Base-by-base conservation (phyloP, 208 protist genomes). In the Trypanosomatidae sp. region DNA sequence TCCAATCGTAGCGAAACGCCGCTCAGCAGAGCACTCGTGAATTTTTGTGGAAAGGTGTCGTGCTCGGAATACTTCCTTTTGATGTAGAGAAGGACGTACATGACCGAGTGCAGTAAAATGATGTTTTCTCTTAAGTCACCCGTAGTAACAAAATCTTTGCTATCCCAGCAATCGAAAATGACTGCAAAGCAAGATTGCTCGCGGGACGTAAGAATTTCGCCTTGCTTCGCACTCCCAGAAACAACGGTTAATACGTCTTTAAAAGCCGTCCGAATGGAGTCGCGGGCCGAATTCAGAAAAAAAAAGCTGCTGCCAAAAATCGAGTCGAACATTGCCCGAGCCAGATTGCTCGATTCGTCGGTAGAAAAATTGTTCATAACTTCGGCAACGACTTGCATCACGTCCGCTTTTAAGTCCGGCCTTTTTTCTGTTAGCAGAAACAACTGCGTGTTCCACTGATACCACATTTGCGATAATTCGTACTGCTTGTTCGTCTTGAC, bases 81-180 rank as follows among this genome's bases (percentile, higher is more conserved):
- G 71, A 79, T 33, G 55, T 85, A 77, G 19, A 87, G 49, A n/a
- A 92, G 69, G 2, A 76, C 70, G 69, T 92, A 92, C 76, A 92
- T 84, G 64, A 88, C 62, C 3, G 80, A 62, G 74, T 90, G 81
- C 46, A 89, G 65, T 19, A 90, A 43, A 13, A 70, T 81, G 1
- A 69, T 70, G 68, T 92, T 90, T 7, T 77, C 33, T 13, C 66
- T 43, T 50, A 87, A 53, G 28, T 79, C 72, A 9, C 76, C 85
- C 1, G 77, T 72, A 44, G 74, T 75, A n/a, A 84, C 81, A 67
- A 89, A 75, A 22, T 76, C 64, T 50, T 73, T 79, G 67, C 71
- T 69, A n/a, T 73, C 70, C 85, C 88, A 92, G 47, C 69, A 62
- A 17, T 47, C 15, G 28, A 79, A 79, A 56, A 79, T 5, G 30